Base-by-base conservation (phyloP, 495 filamentous ascomycete species). In the Bacidia rubella region DNA sequence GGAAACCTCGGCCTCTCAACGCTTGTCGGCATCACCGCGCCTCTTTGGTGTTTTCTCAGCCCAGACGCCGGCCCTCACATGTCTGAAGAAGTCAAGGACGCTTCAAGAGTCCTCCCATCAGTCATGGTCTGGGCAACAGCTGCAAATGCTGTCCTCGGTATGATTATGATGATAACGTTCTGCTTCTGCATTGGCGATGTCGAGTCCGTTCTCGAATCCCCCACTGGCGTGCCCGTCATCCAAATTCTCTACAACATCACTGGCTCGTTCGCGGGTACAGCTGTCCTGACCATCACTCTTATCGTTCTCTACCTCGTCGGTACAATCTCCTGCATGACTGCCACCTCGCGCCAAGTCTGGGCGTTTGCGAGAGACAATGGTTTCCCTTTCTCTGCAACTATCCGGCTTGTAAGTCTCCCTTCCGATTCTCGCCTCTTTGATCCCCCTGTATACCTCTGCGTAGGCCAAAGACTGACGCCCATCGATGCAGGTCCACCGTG, bases 1-100 rank as follows among this genome's bases (percentile, higher is more conserved):
- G 61, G 65, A 29, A 75, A 64, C 21, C 61, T 66, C 19, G 76
- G 74, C 3, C 66, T 78, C 3, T 73, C 76, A 0, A 74, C 67
- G 2, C 63, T 79, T 48, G 69, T 83, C n/a, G 77, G 78, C 5
- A 67, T 81, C 21, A 71, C 73, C 0, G 67, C 67, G 25, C 58
- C 50, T 3, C 32, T 55, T 2, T 54, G 32, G 38, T 49, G 53
- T 43, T 52, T 72, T 32, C 42, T 66, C 45, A 68, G 68, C 17
- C 62, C 66, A 3, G 71, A 73, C 57, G 65, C 66, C 9, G 65
- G 67, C n/a, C 64, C 65, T 11, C 71, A 74, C 52, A 66, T 72
- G 60, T 58, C 73, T 1, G 76, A 81, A 56, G 77, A 79, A 61
- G 70, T 77, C 19, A 69, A 70, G 38, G 67, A 78, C 51, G 75